These are phyloP conservation scores for Fusarium mexicanum DNA, from an alignment of 2,329 filamentous ascomycete species.

Conservation along the genomic window DNA sequence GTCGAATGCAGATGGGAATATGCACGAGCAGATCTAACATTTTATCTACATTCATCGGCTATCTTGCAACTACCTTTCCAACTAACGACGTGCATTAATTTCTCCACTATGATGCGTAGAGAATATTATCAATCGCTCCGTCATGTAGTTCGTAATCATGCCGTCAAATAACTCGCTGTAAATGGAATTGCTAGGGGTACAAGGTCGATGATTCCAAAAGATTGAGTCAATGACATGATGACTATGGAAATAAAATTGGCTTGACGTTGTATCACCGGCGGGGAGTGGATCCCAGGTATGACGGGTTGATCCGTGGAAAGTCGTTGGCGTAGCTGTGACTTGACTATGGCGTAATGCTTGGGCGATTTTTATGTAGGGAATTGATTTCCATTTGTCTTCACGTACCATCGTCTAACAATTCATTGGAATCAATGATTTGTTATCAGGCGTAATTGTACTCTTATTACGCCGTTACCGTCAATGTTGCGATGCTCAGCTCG, in stretches of 20 bases:
- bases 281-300: neutral
- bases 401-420: neutral
- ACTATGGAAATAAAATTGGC: neutral
- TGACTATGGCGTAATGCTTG: slow-evolving; percentile 25
- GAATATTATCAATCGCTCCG: neutral
- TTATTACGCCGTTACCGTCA: neutral
- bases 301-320: neutral
- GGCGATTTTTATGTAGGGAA: neutral
- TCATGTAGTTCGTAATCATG: slow-evolving; percentile 20
- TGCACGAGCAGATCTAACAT: neutral
- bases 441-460: neutral
- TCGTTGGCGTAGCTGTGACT: slow-evolving; percentile 17
- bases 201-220: neutral
- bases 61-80: neutral
- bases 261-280: slow-evolving; percentile 10
- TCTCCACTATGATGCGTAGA: slow-evolving; percentile 25
- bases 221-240: slow-evolving; percentile 22
- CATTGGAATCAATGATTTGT: neutral
- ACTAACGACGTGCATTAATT: neutral
- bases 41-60: neutral
- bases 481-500: neutral
- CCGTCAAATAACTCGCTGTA: neutral
- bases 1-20: neutral
- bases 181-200: neutral
- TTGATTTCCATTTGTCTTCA: neutral